Evolutionary conservation across 495 filamentous ascomycete species (phyloP).

Genomic region (Aspergillus wentii): DNA sequence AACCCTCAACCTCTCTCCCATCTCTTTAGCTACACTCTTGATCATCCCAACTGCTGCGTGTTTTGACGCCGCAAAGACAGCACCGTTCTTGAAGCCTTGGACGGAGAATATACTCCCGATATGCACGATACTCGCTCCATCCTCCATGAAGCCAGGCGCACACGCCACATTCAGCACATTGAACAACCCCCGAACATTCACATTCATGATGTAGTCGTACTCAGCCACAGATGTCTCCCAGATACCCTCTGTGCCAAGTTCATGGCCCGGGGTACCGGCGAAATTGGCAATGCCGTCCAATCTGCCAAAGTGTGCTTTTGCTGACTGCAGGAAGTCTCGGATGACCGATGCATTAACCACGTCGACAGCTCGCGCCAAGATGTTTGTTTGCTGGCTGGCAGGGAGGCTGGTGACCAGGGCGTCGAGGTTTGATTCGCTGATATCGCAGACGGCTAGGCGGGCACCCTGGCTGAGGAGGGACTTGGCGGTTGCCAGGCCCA

Average conservation of each 20-base stretch:
- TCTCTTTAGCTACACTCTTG: slow-evolving; percentile 16
- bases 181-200: slow-evolving; percentile 17
- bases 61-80: slow-evolving; percentile 16
- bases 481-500: slow-evolving; percentile 19
- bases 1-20: slow-evolving; percentile 6
- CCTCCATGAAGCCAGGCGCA: slow-evolving; percentile 13
- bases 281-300: slow-evolving; percentile 17
- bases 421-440: slow-evolving; percentile 3
- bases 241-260: slow-evolving; percentile 4
- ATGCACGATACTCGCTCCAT: slow-evolving; percentile 17
- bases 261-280: slow-evolving; percentile 11
- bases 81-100: slow-evolving; percentile 6
- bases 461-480: slow-evolving; percentile 14
- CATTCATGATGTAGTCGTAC: slow-evolving; percentile 18
- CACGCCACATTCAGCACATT: slow-evolving; percentile 18
- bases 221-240: slow-evolving; percentile 19
- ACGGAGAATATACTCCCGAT: slow-evolving; percentile 6
- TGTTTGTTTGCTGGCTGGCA: slow-evolving; percentile 7
- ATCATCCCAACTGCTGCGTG: slow-evolving; percentile 17
- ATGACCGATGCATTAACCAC: slow-evolving; percentile 12
- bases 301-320: slow-evolving; percentile 15
- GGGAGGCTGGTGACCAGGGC: background rate
- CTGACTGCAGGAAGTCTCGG: slow-evolving; percentile 13
- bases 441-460: slow-evolving; percentile 15
- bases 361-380: slow-evolving; percentile 4